Base-by-base conservation (phyloP, 179 eudicot genomes). In the Silene vulgaris region DNA sequence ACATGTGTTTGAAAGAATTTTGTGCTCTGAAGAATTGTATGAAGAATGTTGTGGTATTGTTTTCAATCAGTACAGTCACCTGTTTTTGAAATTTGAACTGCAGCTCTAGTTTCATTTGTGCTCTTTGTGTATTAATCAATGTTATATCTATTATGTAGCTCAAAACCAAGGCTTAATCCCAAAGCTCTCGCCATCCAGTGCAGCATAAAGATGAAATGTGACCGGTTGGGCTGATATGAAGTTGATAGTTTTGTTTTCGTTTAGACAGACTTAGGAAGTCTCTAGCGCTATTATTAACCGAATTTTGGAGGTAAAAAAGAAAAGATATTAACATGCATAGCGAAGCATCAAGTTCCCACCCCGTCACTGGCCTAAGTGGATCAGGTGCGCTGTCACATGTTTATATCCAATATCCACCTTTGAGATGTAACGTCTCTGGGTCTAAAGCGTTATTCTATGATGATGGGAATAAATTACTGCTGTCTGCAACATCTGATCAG, bases 1-100 rank as follows among this genome's bases (percentile, higher is more conserved):
- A 93, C 78, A 90, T 95, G 97, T 92, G 99, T 73, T 73, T 88
- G 68, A 96, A 96, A 84, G 97, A 96, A 84, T 93, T 90, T 80
- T 80, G 89, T 75, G 84, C 89, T 69, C 82, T 96, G 81, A 89
- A 81, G 82, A 84, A 77, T 78, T 96, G 99, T 84, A 90, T 93
- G 99, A 91, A 88, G 80, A 89, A 81, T 43, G 86, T 54, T 71
- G 64, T 86, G 96, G 97, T 96, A 92, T 37, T 73, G 32, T 61
- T 75, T 78, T 74, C 35, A 29, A 8, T 73, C 23, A 63, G 30
- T 26, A 65, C 26, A 29, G 29, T 54, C 62, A 32, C 77, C 14
- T 6, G 35, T 69, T 29, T 50, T 35, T 65, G 17, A 75, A 60
- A 20, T 50, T 35, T 65, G 17, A 75, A 60, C 68, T 52, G 67